A percentile compares a stretch with the other conserved stretches of the same genome.
Conservation (phyloP, 192 early-diverging fungal species). For the Backusella morwellensis region DNA sequence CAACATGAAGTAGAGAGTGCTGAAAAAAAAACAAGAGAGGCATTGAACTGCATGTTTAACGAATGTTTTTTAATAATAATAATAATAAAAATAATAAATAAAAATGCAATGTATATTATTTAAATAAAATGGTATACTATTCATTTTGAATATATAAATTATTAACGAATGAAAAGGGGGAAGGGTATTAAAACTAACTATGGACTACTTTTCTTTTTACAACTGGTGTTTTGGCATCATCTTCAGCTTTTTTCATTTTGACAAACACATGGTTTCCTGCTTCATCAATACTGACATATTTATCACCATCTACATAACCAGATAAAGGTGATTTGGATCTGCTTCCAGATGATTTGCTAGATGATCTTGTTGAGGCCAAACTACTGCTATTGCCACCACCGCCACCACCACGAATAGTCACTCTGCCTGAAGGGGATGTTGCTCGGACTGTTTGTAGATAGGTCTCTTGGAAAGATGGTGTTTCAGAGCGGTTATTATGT, state of each 20-base stretch:
- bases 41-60: neutral
- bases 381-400: neutral
- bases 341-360: slow-evolving; percentile 17
- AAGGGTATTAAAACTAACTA: neutral
- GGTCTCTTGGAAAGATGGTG: slow-evolving; percentile 13
- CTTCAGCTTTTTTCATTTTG: slow-evolving; percentile 36
- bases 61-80: neutral
- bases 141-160: slow-evolving; percentile 6
- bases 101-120: neutral
- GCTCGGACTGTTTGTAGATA: slow-evolving; percentile 18
- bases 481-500: neutral
- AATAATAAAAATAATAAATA: neutral
- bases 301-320: slow-evolving; percentile 32
- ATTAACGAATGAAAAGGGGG: neutral
- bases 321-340: slow-evolving; percentile 16
- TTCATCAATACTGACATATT: slow-evolving; percentile 31
- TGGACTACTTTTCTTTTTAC: slow-evolving; percentile 11
- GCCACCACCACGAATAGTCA: slow-evolving; percentile 17
- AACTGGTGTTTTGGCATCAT: slow-evolving; percentile 21
- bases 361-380: slow-evolving; percentile 8
- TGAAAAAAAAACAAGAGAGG: too few relatives aligned
- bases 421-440: slow-evolving; percentile 24
- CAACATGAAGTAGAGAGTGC: too few relatives aligned
- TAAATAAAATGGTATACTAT: neutral
- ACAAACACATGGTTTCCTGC: slow-evolving; percentile 26